phyloP scores from a whole-genome alignment of 106 monocot genomes.

The Dioscorea dumetorum region DNA sequence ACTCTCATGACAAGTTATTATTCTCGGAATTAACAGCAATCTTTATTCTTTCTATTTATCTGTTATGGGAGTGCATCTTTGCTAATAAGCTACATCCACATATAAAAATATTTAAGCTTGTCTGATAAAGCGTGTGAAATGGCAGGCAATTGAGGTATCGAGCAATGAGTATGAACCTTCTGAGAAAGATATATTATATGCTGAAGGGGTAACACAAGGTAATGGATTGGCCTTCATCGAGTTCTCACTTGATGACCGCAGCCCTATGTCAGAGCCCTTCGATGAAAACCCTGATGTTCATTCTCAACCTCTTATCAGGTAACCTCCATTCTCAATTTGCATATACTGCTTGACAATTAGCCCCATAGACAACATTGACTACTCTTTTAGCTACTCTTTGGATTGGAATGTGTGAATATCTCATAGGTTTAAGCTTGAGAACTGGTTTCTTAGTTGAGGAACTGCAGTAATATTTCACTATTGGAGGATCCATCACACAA shows the following conservation, averaged over 20 bases:
- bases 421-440: too few species aligned
- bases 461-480: too few species aligned
- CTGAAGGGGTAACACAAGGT: slow-evolving; percentile 92
- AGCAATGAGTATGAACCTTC: slow-evolving; percentile 95
- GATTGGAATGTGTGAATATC: too few species aligned
- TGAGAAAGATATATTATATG: slow-evolving; percentile 75
- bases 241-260: slow-evolving; percentile 81
- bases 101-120: neutral
- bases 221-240: slow-evolving; percentile 90
- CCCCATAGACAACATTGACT: too few species aligned
- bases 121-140: slow-evolving; percentile 1
- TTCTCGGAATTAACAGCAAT: too few species aligned
- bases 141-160: slow-evolving; percentile 85
- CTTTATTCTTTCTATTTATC: too few species aligned
- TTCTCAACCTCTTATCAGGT: slow-evolving; percentile 59
- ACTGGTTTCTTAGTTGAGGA: too few species aligned
- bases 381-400: too few species aligned
- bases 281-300: slow-evolving; percentile 62
- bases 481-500: too few species aligned
- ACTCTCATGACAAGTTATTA: too few species aligned
- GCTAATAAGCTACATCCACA: too few species aligned
- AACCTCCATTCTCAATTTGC: neutral
- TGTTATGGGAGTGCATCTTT: too few species aligned
- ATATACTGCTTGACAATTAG: neutral
- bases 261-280: slow-evolving; percentile 64